Percentiles rank a stretch among this genome's conserved stretches.
phyloP scores from a whole-genome alignment of 2,329 filamentous ascomycete genomes.

The Kalmusia sp. region DNA sequence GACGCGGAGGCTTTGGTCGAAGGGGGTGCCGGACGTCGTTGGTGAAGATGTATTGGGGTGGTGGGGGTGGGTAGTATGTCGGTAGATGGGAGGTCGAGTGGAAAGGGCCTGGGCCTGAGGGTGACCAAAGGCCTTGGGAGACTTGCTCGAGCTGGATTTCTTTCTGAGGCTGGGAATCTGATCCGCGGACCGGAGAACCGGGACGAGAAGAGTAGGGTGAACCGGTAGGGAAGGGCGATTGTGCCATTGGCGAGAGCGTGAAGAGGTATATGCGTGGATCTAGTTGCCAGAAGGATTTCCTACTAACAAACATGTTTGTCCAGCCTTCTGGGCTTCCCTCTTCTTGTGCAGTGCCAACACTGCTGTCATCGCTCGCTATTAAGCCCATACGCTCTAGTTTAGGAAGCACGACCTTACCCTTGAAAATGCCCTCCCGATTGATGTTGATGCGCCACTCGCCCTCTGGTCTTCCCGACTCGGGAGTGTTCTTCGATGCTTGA shows the following conservation, averaged over 20 bases:
- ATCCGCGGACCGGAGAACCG: conserved; percentile 53
- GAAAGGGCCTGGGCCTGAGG: conserved; percentile 69
- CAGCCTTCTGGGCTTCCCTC: conserved; percentile 71
- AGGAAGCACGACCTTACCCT: conserved; percentile 80
- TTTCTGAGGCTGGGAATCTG: conserved; percentile 24
- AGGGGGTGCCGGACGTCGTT: conserved; percentile 83
- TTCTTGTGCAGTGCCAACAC: conserved; percentile 70
- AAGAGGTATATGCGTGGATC: conserved; percentile 88
- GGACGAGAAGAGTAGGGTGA: conserved; percentile 61
- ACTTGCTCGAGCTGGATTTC: conserved; percentile 39
- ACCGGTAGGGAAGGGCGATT: conserved; percentile 56
- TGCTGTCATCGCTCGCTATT: conserved; percentile 76
- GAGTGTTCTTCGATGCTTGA: conserved; percentile 69
- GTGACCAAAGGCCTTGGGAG: conserved; percentile 48
- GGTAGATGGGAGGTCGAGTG: conserved; percentile 84
- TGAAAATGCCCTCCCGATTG: conserved; percentile 85
- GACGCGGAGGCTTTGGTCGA: conserved; percentile 84
- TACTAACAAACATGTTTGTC: conserved; percentile 82
- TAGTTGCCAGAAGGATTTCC: conserved; percentile 88
- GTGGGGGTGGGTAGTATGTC: conserved; percentile 86
- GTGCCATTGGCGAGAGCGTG: conserved; percentile 70
- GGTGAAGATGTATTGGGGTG: conserved; percentile 81
- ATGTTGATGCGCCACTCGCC: conserved; percentile 89
- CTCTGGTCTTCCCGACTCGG: conserved; percentile 71
- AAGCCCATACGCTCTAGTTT: conserved; percentile 95